Evolutionary conservation across 345 rosid genomes (phyloP), one percentile per base, ranked within the genome.

Genomic region (Citrus australasica): DNA sequence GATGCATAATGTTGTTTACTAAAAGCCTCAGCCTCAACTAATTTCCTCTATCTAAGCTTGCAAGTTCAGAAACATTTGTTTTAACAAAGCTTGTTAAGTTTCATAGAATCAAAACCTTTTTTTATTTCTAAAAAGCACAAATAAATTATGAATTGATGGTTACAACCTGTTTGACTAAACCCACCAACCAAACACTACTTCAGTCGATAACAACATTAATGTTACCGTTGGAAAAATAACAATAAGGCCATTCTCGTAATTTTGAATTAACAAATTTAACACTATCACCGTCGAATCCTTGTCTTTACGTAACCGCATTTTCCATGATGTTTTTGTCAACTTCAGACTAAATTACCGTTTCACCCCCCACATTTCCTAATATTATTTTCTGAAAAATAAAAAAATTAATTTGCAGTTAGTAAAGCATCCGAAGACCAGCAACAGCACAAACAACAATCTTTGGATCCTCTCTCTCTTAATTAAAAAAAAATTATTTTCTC

Each of bases 401-500:
- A 37, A 8, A 73, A 59, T 75, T 56, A 28, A 32, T 38, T 19
- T 67, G 27, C 74, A 5, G 79, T 19, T 77, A 67, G 74, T 67
- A 66, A 17, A 75, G 71, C 70, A 68, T 53, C 79, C 56, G 62
- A 74, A 28, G 51, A 42, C 74, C 16, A 53, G 9, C 56, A 67
- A 28, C 9, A 13, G 51, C 67, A 6, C 48, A 69, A 71, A 30
- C 64, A 70, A 27, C 24, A 30, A 70, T 78, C 76, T 58, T 78
- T 78, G 80, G 76, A 78, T 71, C 63, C 76, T 71, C 14, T 69
- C 48, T 48, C 46, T 61, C 40, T 32, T 37, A 37, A 37, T 37
- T 37, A 37, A 22, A 8, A 40, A 9, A 73, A 61, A 58, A 13
- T 30, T 62, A 40, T 27, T 64, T 46, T 63, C 62, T 76, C 73